phyloP scores from a whole-genome alignment of 768 basidiomycete species.

The Lactarius psammicola region DNA sequence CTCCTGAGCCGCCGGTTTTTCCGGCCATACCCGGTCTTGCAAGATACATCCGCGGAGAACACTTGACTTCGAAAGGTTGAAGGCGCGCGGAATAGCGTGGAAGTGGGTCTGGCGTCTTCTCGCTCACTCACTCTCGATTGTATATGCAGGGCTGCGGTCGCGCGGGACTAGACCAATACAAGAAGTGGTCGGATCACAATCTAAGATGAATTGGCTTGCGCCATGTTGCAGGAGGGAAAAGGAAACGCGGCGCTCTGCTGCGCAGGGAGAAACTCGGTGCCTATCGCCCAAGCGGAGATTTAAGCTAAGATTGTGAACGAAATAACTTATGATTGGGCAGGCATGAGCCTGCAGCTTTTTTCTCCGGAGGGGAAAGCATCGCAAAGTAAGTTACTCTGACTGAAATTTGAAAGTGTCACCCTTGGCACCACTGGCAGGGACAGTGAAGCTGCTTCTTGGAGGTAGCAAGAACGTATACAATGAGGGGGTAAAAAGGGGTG shows the following conservation, averaged over 20 bases:
- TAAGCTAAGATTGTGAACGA: conserved; percentile 14
- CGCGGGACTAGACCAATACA: conserved; percentile 1
- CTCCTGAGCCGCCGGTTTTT: neutral
- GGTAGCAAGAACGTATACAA: neutral
- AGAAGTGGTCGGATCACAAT: conserved; percentile 12
- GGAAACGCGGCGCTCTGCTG: neutral
- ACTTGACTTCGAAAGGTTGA: neutral
- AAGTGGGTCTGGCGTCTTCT: neutral
- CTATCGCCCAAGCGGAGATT: conserved; percentile 19
- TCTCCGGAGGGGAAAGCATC: neutral
- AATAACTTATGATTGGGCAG: neutral
- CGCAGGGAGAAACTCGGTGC: conserved; percentile 9
- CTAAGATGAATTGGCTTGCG: neutral
- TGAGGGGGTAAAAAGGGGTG: neutral
- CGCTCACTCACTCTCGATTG: neutral
- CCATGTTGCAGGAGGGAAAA: conserved; percentile 5
- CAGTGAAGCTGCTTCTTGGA: conserved; percentile 1
- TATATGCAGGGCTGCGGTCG: neutral
- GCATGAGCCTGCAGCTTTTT: neutral
- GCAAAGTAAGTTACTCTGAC: neutral
- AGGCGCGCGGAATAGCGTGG: neutral
- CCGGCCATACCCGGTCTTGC: neutral
- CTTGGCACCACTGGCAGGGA: too few species aligned
- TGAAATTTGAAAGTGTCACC: neutral
- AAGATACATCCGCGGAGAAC: conserved; percentile 6